These are phyloP conservation scores for Oryza glaberrima DNA, from an alignment of 176 grass and related monocot genomes.

Conservation along the genomic window DNA sequence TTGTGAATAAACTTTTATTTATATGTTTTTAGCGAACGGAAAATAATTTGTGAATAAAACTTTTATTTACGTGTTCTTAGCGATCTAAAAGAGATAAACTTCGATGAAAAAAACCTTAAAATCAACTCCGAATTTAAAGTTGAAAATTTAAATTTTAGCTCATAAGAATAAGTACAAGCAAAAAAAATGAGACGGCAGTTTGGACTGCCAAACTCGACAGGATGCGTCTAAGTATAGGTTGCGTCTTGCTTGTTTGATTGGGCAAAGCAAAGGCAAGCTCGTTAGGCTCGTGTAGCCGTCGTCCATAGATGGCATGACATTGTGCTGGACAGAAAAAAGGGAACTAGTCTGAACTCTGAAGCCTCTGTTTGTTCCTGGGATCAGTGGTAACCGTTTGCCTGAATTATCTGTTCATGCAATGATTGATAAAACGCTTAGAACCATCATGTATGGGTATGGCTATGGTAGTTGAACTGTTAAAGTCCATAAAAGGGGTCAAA, in stretches of 20 bases:
- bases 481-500: background rate
- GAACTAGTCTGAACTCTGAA: background rate
- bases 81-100: too few relatives aligned
- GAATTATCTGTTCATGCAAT: background rate
- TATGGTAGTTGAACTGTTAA: background rate
- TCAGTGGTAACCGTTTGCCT: background rate
- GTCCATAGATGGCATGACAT: background rate
- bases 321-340: background rate
- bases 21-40: too few relatives aligned
- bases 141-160: too few relatives aligned
- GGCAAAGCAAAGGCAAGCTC: background rate
- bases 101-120: too few relatives aligned
- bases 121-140: too few relatives aligned
- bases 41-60: too few relatives aligned
- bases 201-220: background rate
- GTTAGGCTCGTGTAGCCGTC: background rate
- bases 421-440: background rate
- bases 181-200: background rate
- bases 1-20: too few relatives aligned
- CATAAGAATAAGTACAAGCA: too few relatives aligned
- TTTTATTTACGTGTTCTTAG: too few relatives aligned
- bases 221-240: background rate
- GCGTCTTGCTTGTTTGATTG: constrained; percentile 4
- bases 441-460: background rate
- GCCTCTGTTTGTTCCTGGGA: background rate